These are phyloP conservation scores for Lolium perenne DNA, from an alignment of 176 grass and related monocot genomes.

Conservation along the genomic window DNA sequence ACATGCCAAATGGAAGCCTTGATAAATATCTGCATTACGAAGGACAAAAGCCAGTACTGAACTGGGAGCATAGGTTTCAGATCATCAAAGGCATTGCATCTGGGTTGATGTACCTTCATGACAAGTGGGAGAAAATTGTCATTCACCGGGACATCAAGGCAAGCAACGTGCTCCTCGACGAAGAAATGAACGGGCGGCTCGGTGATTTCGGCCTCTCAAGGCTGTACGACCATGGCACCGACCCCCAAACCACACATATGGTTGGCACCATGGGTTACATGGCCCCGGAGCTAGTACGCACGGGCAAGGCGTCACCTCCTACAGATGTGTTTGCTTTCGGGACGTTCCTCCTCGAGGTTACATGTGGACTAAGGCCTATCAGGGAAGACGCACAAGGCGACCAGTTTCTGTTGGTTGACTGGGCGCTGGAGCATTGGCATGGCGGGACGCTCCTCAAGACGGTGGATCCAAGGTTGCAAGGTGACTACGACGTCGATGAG, in stretches of 20 bases:
- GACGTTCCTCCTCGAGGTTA: constrained; percentile 9
- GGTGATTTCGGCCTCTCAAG: constrained; percentile 10
- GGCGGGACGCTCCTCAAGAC: neutral
- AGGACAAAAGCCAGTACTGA: neutral
- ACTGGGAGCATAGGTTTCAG: neutral
- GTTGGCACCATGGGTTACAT: constrained; percentile 27
- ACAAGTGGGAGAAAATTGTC: constrained; percentile 2
- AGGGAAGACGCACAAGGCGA: neutral
- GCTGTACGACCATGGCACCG: constrained; percentile 22
- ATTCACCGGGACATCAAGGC: constrained; percentile 13
- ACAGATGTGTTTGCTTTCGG: constrained; percentile 11
- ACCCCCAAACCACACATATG: constrained; percentile 16
- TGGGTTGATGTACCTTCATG: constrained; percentile 11
- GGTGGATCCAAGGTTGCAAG: neutral
- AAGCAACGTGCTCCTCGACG: constrained; percentile 11
- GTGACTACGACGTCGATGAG: neutral
- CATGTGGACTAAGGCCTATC: constrained; percentile 25
- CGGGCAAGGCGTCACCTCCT: neutral
- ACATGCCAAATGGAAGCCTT: constrained; percentile 13
- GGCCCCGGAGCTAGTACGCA: constrained; percentile 19
- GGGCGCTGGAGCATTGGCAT: neutral
- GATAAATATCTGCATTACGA: neutral
- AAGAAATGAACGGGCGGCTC: neutral
- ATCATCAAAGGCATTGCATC: constrained; percentile 12
- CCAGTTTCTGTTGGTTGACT: neutral